A percentile compares a stretch with the other conserved stretches of the same genome.
phyloP scores from a whole-genome alignment of 306 rosid genomes.

The Glycine latifolia region DNA sequence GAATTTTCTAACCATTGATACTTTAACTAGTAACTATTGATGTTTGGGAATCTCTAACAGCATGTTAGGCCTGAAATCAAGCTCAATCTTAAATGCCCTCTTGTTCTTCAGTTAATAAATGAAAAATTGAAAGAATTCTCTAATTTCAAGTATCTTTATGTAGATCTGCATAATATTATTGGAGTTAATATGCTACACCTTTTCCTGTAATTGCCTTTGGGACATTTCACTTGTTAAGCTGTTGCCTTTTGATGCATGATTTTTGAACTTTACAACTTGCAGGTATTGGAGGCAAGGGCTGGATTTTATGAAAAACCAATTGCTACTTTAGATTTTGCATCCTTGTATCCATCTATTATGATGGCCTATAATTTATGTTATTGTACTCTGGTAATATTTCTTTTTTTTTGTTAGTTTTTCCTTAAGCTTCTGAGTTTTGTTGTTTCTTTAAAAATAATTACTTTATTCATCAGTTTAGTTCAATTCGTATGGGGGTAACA shows the following conservation, averaged over 20 bases:
- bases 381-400: conserved; percentile 85
- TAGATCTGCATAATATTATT: not conserved
- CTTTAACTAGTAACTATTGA: conserved; percentile 6
- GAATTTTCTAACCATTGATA: not conserved
- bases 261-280: conserved; percentile 47
- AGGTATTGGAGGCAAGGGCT: conserved; percentile 95
- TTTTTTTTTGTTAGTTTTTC: conserved; percentile 35
- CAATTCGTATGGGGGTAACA: not conserved
- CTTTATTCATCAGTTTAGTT: conserved; percentile 21
- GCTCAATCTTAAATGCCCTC: not conserved
- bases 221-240: conserved; percentile 26
- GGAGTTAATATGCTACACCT: conserved; percentile 21
- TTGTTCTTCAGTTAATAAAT: not conserved
- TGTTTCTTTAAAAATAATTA: not conserved
- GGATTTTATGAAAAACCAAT: conserved; percentile 97
- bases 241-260: conserved; percentile 33
- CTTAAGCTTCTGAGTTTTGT: conserved; percentile 7
- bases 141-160: conserved; percentile 21
- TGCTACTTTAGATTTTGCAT: conserved; percentile 98
- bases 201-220: conserved; percentile 25
- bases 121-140: not conserved
- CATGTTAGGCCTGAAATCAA: not conserved
- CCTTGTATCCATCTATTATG: conserved; percentile 97
- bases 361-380: conserved; percentile 99
- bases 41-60: not conserved